A percentile compares a stretch with the other conserved stretches of the same genome.
phyloP scores from a whole-genome alignment of 108 stramenopile genomes.

The Epithemia pelagica region DNA sequence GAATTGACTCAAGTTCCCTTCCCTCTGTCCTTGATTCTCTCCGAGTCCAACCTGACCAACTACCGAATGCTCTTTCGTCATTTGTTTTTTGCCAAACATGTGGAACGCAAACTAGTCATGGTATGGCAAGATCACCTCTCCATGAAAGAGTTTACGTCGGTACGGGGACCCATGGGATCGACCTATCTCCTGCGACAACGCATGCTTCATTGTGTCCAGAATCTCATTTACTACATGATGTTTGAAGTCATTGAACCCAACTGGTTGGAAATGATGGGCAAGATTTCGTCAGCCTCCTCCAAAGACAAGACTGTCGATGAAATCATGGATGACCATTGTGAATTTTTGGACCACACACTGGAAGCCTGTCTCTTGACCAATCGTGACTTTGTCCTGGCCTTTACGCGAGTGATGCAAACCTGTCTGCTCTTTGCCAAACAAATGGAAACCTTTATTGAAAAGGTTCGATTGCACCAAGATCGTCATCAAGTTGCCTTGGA shows the following conservation, averaged over 20 bases:
- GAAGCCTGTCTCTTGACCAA: slow-evolving; percentile 93
- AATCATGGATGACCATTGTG: slow-evolving; percentile 71
- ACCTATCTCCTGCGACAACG: slow-evolving; percentile 85
- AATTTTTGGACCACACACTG: slow-evolving; percentile 79
- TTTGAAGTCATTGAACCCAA: slow-evolving; percentile 94
- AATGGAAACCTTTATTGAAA: slow-evolving; percentile 75
- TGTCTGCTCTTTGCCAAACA: slow-evolving; percentile 75
- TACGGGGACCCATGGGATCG: slow-evolving; percentile 64
- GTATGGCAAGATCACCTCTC: slow-evolving; percentile 89
- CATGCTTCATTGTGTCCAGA: slow-evolving; percentile 98
- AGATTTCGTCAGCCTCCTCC: slow-evolving; percentile 13
- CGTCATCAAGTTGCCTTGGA: slow-evolving; percentile 23
- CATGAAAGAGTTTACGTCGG: slow-evolving; percentile 72
- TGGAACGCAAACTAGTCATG: slow-evolving; percentile 87
- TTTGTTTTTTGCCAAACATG: slow-evolving; percentile 96
- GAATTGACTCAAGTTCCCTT: slow-evolving; percentile 79
- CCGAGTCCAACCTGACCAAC: slow-evolving; percentile 59
- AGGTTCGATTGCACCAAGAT: slow-evolving; percentile 52
- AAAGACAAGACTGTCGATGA: slow-evolving; percentile 78
- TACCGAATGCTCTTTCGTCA: slow-evolving; percentile 97
- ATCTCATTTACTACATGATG: slow-evolving; percentile 95
- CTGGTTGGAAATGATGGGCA: slow-evolving; percentile 73
- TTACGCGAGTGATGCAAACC: slow-evolving; percentile 75
- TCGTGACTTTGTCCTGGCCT: slow-evolving; percentile 55
- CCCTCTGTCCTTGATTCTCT: slow-evolving; percentile 88